phyloP scores from a whole-genome alignment of 495 filamentous ascomycete genomes.

The Parmelia sp. region DNA sequence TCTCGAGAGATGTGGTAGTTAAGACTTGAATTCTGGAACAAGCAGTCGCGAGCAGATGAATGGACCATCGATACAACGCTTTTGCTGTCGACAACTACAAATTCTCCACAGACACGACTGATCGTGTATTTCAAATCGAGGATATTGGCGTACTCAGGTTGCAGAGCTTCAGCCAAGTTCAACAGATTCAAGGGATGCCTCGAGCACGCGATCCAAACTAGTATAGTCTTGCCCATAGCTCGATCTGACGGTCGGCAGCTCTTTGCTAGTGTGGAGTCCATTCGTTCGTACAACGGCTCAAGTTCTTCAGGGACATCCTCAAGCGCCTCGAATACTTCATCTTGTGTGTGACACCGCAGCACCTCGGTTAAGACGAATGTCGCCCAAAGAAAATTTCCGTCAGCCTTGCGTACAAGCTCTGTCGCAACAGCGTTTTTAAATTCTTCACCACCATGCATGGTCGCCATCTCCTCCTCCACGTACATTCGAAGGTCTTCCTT shows the following conservation, averaged over 20 bases:
- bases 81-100: slow-evolving; percentile 34
- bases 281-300: slow-evolving; percentile 37
- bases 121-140: slow-evolving; percentile 32
- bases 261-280: slow-evolving; percentile 24
- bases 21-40: slow-evolving; percentile 20
- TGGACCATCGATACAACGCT: slow-evolving; percentile 34
- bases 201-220: slow-evolving; percentile 33
- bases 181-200: slow-evolving; percentile 30
- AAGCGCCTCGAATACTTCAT: slow-evolving; percentile 29
- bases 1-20: not conserved
- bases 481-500: slow-evolving; percentile 18
- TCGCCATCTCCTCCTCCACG: slow-evolving; percentile 13
- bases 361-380: slow-evolving; percentile 33
- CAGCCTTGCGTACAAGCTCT: slow-evolving; percentile 20
- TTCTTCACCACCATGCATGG: not conserved
- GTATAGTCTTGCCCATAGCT: slow-evolving; percentile 30
- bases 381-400: slow-evolving; percentile 29
- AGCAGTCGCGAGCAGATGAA: slow-evolving; percentile 29
- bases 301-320: slow-evolving; percentile 36
- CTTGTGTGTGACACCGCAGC: slow-evolving; percentile 26
- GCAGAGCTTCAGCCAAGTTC: slow-evolving; percentile 27
- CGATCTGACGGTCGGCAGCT: slow-evolving; percentile 22
- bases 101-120: slow-evolving; percentile 34
- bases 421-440: slow-evolving; percentile 11
- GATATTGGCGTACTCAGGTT: slow-evolving; percentile 23